Base-by-base conservation (phyloP, 1,139 yeast genomes). In the Nakaseomyces glabratus region DNA sequence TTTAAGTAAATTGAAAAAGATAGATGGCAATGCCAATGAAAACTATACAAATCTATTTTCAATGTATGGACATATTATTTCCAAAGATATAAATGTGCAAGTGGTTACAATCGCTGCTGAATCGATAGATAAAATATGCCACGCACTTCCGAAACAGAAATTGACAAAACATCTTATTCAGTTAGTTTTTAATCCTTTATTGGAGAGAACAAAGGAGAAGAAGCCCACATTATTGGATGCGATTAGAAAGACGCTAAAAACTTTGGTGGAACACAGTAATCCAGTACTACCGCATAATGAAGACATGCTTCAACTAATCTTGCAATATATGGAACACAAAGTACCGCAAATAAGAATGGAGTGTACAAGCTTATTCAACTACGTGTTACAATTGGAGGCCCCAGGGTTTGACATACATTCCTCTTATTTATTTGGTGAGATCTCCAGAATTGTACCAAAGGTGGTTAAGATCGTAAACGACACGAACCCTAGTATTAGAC, bases 181-280 rank as follows among this genome's bases (percentile, higher is more conserved):
- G 0, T 50, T 69, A 1, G 67, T 85, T 2, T 60, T 85, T 11
- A 61, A 64, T 1, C 79, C 93, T 0, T 61, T 82, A 43, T 61
- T 90, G 30, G 96, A 86, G 45, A 69, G 96, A 48, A 73, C 85
- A 10, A 88, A 86, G 52, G 98, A 90, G 56, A 85, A 82, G 63
- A 90, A 90, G 51, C 78, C 73, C 10, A 63, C 79, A 2, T 93
- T 85, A 1, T 66, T 82, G 1, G 85, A 76, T 21, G 81, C 93
- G 1, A 63, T 90, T 20, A 65, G 67, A 16, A 61, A 58, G 30
- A 79, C 90, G 1, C 63, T 86, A 39, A 84, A 79, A 56, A 71
- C 82, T 0, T 65, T 82, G 6, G 82, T 76, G 48, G 35, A 33
- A 20, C 36, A 32, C 19, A 41, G 41, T 20, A 46, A 49, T 20